Evolutionary conservation across 23 red algal genomes (phyloP).

Genomic region (Gracilaria vermiculophylla): DNA sequence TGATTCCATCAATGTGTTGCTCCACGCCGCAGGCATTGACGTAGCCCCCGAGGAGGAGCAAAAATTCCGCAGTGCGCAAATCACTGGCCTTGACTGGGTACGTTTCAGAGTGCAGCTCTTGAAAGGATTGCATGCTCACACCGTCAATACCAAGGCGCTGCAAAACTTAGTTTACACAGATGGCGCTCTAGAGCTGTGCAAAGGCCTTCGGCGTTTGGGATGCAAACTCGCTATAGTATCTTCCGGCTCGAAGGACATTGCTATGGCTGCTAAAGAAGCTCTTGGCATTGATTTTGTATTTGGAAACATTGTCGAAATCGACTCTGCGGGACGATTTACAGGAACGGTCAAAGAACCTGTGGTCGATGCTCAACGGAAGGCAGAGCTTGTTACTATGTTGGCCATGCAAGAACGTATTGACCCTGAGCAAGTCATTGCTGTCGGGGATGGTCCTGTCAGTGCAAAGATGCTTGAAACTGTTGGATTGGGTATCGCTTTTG

Average conservation of each 20-base stretch:
- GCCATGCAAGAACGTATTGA: slow-evolving; percentile 92
- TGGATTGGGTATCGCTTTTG: slow-evolving; percentile 91
- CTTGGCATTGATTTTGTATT: slow-evolving; percentile 87
- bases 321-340: slow-evolving; percentile 70
- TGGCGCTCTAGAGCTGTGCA: slow-evolving; percentile 81
- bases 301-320: slow-evolving; percentile 81
- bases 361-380: slow-evolving; percentile 88
- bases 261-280: slow-evolving; percentile 65
- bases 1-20: slow-evolving; percentile 81
- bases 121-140: not conserved
- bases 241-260: slow-evolving; percentile 72
- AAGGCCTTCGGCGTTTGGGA: slow-evolving; percentile 76
- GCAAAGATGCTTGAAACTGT: slow-evolving; percentile 80
- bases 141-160: not conserved
- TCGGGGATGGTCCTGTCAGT: slow-evolving; percentile 95
- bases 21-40: slow-evolving; percentile 50
- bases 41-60: not conserved
- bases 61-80: not conserved
- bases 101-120: slow-evolving; percentile 31
- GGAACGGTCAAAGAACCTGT: slow-evolving; percentile 69
- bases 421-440: slow-evolving; percentile 88
- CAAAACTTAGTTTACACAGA: slow-evolving; percentile 71
- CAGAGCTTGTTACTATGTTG: slow-evolving; percentile 85
- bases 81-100: slow-evolving; percentile 50
- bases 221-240: slow-evolving; percentile 86